Conservation (phyloP, 1,139 yeast species). For the Taphrina pruni region DNA sequence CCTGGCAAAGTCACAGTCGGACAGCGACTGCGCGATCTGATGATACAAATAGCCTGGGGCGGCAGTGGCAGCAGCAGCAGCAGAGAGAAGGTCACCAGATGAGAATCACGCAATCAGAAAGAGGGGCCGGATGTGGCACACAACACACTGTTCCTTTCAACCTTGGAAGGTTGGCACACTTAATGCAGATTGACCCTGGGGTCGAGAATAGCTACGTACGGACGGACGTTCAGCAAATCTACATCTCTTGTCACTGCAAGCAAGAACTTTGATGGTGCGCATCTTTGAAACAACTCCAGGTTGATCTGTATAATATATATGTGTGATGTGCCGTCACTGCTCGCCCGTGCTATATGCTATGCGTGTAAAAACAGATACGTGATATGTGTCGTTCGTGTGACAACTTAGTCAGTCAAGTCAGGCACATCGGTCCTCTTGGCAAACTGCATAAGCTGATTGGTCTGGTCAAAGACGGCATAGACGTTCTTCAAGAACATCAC, state of each 20-base stretch:
- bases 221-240: neutral
- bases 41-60: too few species aligned
- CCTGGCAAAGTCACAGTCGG: too few species aligned
- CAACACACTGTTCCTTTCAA: too few species aligned
- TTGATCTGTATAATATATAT: neutral
- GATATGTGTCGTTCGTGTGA: neutral
- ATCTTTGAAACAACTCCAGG: neutral
- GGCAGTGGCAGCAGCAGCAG: too few species aligned
- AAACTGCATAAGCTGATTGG: conserved; percentile 8
- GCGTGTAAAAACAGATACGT: neutral
- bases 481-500: conserved; percentile 73
- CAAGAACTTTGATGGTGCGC: neutral
- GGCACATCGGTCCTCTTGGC: conserved; percentile 41
- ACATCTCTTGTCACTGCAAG: too few species aligned
- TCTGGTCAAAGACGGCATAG: conserved; percentile 68
- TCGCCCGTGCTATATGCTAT: conserved; percentile 3
- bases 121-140: conserved; percentile 9
- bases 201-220: neutral
- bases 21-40: too few species aligned
- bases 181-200: neutral
- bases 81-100: too few species aligned
- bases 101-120: neutral
- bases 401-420: conserved; percentile 26
- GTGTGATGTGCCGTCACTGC: neutral
- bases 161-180: too few species aligned